Evolutionary conservation across 768 basidiomycete species (phyloP), one percentile per base, ranked within the genome.

Genomic region (Podaxis pistillaris): DNA sequence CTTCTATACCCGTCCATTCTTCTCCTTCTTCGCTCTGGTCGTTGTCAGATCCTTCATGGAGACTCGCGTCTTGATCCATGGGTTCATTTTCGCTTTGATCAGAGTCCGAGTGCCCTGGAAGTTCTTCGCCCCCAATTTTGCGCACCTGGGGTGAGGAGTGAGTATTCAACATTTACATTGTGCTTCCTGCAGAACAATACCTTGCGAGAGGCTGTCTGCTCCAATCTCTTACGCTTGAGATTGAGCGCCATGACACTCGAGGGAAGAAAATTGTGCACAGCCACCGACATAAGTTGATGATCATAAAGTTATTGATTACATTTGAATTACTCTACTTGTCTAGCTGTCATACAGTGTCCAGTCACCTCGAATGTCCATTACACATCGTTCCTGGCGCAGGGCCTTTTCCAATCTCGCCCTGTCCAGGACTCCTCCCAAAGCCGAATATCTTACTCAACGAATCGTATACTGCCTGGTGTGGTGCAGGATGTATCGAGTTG

Each of bases 401-500:
- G 1, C 54, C 60, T 46, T 62, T 54, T 7, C 53, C 52, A 46
- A 50, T 19, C 3, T 51, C 19, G 15, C 46, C 54, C 1, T 33
- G 7, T 30, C 59, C 68, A 50, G 64, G 52, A 19, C 47, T 61
- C 71, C 67, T 66, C 4, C 71, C 73, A 58, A 75, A 67, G 22
- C 78, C 78, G 68, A 80, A 74, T 36, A 80, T 67, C 61, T 78
- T 79, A 2, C 76, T 75, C 30, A 81, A 63, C 1, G 86, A 81
- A 60, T 89, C 85, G 68, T 87, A 91, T 2, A 87, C 87, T 0
- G 86, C 82, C 54, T 85, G 79, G 68, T 90, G 89, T 2, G 91
- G 91, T 1, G 87, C 86, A 0, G 91, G 91, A 50, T 86, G 82
- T 52, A 93, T 92, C n/a, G 87, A 87, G 69, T 93, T 83, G 54